Evolutionary conservation across 139 green algal species (phyloP), one percentile per base, ranked within the genome.

Genomic region (Ulvella scutata): DNA sequence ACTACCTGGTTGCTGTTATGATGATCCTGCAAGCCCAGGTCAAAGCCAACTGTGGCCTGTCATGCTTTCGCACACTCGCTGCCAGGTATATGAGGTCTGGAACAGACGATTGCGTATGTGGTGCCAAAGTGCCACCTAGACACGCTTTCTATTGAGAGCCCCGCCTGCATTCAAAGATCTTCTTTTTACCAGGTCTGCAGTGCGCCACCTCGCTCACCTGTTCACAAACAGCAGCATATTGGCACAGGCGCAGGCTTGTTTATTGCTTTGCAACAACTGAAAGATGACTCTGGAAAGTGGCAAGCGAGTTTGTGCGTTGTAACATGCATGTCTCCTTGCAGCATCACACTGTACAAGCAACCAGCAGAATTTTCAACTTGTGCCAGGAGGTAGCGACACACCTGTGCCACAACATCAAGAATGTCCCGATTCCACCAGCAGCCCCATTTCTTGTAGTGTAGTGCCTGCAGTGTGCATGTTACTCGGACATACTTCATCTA

Each of bases 361-460:
- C 20, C 9, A 39, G 40, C 28, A 72, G n/a, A 6, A 10, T 43
- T 23, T 2, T 29, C 3, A 76, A 3, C n/a, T 23, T 3, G 23
- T 3, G 74, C 29, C 0, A 78, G 3, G 4, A 7, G n/a, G 4
- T 0, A 3, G 29, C n/a, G n/a, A 6, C 35, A 1, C 72, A 86
- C 82, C 75, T 88, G 43, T 9, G 62, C 7, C n/a, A 93, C 80
- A 28, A 92, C 78, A 3, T 40, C 43, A 29, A 79, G 38, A 9
- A 95, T 93, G 75, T 92, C 87, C 28, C 82, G 73, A 78, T 95
- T 93, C 87, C 88, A 93, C 59, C 79, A 81, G 81, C 90, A 95
- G 9, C 88, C 90, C 88, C 88, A 95, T 23, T 89, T 87, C 23
- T 28, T 4, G 21, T 79, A 38, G 74, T 95, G 90, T 43, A 79